Conservation (phyloP, 225 moss, liverwort and hornwort species). For the Lunularia cruciata region DNA sequence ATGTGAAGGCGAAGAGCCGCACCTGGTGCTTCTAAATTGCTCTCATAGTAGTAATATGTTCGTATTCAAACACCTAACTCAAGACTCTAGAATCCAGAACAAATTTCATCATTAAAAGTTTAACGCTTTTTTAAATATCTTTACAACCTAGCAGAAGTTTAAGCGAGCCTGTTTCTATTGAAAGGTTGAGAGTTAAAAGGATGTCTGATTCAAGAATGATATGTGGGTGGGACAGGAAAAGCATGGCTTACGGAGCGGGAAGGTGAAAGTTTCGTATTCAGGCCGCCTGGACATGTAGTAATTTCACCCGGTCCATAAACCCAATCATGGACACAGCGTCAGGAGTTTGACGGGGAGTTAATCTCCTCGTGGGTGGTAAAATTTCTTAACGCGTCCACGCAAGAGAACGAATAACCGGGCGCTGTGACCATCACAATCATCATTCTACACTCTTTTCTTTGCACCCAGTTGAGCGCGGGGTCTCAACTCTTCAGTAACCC, state of each 20-base stretch:
- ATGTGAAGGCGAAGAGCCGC: no score
- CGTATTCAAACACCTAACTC: no score
- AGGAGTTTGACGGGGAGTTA: not conserved
- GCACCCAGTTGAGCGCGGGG: not conserved
- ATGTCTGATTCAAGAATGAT: not conserved
- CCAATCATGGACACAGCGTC: not conserved
- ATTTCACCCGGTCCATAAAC: not conserved
- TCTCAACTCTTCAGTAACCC: not conserved
- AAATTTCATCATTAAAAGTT: no score
- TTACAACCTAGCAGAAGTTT: not conserved
- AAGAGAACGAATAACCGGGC: not conserved
- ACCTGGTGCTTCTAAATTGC: no score
- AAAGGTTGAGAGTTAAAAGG: no score
- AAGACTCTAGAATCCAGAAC: no score
- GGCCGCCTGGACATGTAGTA: constrained; percentile 15
- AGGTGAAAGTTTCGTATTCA: constrained; percentile 18
- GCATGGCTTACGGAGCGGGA: constrained; percentile 6
- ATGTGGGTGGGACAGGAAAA: not conserved
- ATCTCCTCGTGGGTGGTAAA: no score
- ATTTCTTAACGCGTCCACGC: not conserved
- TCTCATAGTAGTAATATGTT: no score
- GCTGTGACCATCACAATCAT: not conserved
- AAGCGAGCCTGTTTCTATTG: no score
- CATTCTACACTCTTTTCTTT: not conserved
- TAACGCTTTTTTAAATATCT: no score